phyloP scores from a whole-genome alignment of 495 filamentous ascomycete genomes.

The Aspergillus saccharolyticus region DNA sequence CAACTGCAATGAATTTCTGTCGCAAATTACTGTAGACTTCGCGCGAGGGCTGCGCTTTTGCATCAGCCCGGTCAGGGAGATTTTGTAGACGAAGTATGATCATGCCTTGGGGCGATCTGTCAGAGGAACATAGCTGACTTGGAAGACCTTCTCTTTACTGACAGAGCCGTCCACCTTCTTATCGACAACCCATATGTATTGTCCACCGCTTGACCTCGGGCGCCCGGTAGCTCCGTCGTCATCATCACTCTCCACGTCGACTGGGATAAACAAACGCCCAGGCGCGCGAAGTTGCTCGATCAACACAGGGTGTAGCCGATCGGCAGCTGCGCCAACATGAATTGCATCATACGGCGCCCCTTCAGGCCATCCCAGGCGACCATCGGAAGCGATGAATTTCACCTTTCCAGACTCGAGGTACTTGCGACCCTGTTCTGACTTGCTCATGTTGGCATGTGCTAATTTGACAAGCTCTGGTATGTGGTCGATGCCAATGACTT shows the following conservation, averaged over 20 bases:
- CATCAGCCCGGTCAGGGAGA: background rate
- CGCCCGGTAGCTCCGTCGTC: conserved; percentile 16
- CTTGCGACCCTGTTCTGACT: conserved; percentile 58
- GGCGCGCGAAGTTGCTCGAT: conserved; percentile 74
- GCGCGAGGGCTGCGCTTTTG: background rate
- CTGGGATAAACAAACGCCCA: conserved; percentile 82
- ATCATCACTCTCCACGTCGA: conserved; percentile 51
- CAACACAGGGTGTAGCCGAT: conserved; percentile 63
- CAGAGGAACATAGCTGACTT: conserved; percentile 89
- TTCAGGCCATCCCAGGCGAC: conserved; percentile 66
- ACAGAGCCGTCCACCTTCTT: conserved; percentile 77
- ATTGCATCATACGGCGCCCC: conserved; percentile 78
- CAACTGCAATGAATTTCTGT: background rate
- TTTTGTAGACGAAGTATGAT: background rate
- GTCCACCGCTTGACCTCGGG: conserved; percentile 35
- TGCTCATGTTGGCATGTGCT: conserved; percentile 66
- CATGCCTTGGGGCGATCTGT: conserved; percentile 65
- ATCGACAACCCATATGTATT: conserved; percentile 88
- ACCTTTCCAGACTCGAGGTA: conserved; percentile 59
- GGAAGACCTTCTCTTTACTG: conserved; percentile 67
- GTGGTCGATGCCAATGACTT: conserved; percentile 82
- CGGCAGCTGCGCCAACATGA: conserved; percentile 89
- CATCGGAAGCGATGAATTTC: conserved; percentile 75
- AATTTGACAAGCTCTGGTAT: conserved; percentile 73
- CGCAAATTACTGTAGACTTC: background rate